Evolutionary conservation across 192 early-diverging fungal species (phyloP).

Genomic region (Gigaspora rosea): DNA sequence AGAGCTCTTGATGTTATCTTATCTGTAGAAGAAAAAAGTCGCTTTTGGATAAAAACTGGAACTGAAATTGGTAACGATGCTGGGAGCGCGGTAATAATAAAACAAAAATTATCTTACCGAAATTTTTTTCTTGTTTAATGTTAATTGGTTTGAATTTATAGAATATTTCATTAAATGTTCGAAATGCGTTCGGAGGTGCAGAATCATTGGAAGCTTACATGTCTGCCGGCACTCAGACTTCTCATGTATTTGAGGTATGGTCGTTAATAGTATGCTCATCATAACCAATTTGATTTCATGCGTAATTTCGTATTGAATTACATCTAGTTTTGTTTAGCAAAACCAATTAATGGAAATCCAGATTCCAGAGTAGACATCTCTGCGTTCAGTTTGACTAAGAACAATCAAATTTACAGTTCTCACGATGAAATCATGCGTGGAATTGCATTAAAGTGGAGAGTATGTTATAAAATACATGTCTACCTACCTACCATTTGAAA

Average conservation of each 20-base stretch:
- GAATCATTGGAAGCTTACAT: constrained; percentile 77
- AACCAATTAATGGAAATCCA: constrained; percentile 75
- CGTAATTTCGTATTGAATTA: constrained; percentile 24
- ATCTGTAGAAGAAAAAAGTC: constrained; percentile 66
- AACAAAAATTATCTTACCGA: background rate
- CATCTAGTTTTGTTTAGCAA: constrained; percentile 57
- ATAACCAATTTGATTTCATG: constrained; percentile 8
- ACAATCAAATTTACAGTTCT: constrained; percentile 64
- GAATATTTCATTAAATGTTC: constrained; percentile 62
- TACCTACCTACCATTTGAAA: no score
- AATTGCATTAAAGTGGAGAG: constrained; percentile 57
- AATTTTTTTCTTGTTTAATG: no score
- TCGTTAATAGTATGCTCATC: background rate
- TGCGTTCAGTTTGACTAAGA: constrained; percentile 65
- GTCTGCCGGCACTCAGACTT: constrained; percentile 74
- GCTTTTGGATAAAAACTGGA: constrained; percentile 81
- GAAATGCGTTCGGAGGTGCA: constrained; percentile 88
- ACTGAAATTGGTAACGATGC: constrained; percentile 89
- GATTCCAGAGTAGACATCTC: constrained; percentile 63
- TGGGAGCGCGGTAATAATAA: constrained; percentile 65
- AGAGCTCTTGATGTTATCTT: constrained; percentile 73
- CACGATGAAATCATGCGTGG: constrained; percentile 76
- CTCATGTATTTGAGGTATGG: constrained; percentile 51
- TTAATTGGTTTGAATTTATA: background rate
- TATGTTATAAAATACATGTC: constrained; percentile 31